Conservation (phyloP, 768 basidiomycete species). For the Gloeostereum incarnatum region DNA sequence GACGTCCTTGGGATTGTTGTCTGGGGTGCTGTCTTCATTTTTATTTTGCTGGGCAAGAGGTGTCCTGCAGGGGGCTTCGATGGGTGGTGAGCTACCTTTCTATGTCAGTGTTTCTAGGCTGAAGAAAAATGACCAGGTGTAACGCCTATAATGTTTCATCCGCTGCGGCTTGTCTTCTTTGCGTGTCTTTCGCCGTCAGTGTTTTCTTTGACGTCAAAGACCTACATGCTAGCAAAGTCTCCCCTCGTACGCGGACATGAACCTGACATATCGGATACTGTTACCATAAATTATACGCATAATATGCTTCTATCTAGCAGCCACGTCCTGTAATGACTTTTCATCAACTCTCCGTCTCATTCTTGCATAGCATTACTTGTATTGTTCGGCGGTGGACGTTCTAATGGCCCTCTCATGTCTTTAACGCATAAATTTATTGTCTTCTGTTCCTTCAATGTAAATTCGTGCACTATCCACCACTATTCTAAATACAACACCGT, state of each 20-base stretch:
- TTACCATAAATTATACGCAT: background rate
- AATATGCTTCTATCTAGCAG: background rate
- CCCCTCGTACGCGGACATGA: constrained; percentile 49
- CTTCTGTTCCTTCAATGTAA: no score
- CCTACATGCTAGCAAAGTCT: constrained; percentile 46
- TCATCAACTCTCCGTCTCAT: no score
- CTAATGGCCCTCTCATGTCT: no score
- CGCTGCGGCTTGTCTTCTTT: constrained; percentile 51
- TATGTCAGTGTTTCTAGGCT: background rate
- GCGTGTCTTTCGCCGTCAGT: constrained; percentile 43
- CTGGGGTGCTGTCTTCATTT: constrained; percentile 54
- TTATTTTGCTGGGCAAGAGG: constrained; percentile 48
- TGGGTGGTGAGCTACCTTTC: constrained; percentile 44
- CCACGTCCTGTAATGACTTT: no score
- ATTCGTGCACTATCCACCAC: no score
- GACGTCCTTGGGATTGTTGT: constrained; percentile 37
- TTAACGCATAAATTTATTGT: background rate
- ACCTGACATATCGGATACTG: no score
- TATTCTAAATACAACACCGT: background rate
- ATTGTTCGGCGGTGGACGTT: no score
- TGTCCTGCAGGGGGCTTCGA: constrained; percentile 55
- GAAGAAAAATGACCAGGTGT: constrained; percentile 35
- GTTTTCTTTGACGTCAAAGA: constrained; percentile 63
- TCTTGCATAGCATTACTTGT: no score
- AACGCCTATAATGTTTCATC: constrained; percentile 62